Evolutionary conservation across 1,139 yeast species (phyloP).

Genomic region (Pichia sp.): DNA sequence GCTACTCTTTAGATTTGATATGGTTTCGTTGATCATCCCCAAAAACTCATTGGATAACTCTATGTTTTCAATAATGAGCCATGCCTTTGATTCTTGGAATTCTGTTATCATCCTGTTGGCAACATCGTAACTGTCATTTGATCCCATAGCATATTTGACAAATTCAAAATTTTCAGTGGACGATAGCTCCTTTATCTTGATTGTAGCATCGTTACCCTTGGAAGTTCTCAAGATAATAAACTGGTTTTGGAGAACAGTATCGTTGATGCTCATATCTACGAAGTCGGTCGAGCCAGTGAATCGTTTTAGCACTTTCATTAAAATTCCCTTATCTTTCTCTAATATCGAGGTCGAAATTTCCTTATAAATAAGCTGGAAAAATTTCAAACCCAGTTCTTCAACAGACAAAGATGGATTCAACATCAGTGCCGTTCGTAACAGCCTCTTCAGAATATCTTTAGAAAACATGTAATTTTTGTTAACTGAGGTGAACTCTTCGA

Average conservation of each 20-base stretch:
- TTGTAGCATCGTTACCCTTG: constrained; percentile 66
- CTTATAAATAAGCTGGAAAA: constrained; percentile 48
- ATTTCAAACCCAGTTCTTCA: constrained; percentile 30
- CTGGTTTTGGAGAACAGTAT: constrained; percentile 7
- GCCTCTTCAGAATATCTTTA: constrained; percentile 41
- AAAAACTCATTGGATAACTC: constrained; percentile 72
- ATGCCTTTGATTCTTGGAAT: constrained; percentile 47
- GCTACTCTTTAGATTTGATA: constrained; percentile 32
- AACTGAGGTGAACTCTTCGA: constrained; percentile 42
- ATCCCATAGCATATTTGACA: constrained; percentile 66
- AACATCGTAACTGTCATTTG: constrained; percentile 57
- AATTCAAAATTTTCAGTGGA: constrained; percentile 30
- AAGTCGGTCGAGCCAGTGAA: not conserved
- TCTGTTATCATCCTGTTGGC: constrained; percentile 53
- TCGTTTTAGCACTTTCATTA: constrained; percentile 34
- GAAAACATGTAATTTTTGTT: constrained; percentile 59
- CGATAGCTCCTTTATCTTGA: constrained; percentile 48
- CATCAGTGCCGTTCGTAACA: constrained; percentile 41
- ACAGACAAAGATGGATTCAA: constrained; percentile 13
- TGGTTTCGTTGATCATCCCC: constrained; percentile 45
- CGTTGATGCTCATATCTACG: constrained; percentile 9
- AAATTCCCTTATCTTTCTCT: constrained; percentile 39
- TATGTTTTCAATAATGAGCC: constrained; percentile 76
- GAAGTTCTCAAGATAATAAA: constrained; percentile 52
- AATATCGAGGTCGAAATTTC: constrained; percentile 48